Evolutionary conservation across 768 basidiomycete genomes (phyloP).

Genomic region (Kwoniella newhampshirensis): DNA sequence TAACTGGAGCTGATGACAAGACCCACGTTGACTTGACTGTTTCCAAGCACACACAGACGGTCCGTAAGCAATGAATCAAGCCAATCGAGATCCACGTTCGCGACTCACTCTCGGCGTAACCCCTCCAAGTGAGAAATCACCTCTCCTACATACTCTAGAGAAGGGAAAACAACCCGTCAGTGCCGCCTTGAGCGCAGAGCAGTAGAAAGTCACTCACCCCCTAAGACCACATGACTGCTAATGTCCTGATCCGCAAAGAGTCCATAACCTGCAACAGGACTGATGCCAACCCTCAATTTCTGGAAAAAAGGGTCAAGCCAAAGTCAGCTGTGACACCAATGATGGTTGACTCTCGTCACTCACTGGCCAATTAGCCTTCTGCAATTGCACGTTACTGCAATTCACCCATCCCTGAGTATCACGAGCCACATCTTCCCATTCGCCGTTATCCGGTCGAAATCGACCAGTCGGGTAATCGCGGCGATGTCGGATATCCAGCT

Average conservation of each 20-base stretch:
- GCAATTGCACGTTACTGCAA: conserved; percentile 11
- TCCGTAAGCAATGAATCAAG: no score
- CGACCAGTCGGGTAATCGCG: no score
- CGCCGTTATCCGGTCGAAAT: no score
- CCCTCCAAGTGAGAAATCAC: conserved; percentile 10
- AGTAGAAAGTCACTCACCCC: no score
- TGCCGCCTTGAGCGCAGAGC: background rate
- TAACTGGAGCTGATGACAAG: background rate
- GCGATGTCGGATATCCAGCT: background rate
- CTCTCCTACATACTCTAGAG: conserved; percentile 24
- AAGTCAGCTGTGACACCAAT: background rate
- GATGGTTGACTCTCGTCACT: background rate
- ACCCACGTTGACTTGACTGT: conserved; percentile 16
- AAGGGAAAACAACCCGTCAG: background rate
- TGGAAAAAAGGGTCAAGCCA: background rate
- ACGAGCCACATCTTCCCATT: no score
- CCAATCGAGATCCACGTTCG: no score
- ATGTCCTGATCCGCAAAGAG: conserved; percentile 20
- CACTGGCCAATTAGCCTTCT: conserved; percentile 12
- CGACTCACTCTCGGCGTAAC: conserved; percentile 14
- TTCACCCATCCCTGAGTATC: background rate
- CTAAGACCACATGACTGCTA: no score
- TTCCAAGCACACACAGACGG: no score
- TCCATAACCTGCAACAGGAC: conserved; percentile 19
- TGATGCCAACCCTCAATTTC: conserved; percentile 16